phyloP scores from a whole-genome alignment of 306 rosid genomes.

The Prunus dulcis region DNA sequence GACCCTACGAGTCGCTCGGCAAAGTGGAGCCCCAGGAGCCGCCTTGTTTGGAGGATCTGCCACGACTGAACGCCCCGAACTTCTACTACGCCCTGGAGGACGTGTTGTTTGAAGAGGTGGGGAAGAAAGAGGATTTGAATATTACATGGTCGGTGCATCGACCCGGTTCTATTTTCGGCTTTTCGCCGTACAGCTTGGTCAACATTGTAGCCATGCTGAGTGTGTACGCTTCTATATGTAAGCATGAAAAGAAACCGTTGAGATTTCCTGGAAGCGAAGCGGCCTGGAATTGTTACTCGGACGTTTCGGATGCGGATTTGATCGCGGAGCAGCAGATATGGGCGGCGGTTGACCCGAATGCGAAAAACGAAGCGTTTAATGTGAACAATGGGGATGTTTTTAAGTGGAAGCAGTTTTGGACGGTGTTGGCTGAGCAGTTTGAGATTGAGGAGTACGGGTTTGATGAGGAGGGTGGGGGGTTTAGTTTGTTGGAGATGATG shows the following conservation, averaged over 20 bases:
- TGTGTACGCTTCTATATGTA: conserved; percentile 58
- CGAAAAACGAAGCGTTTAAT: conserved; percentile 56
- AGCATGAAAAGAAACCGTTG: conserved; percentile 49
- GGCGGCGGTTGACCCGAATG: conserved; percentile 67
- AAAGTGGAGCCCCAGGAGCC: conserved; percentile 38
- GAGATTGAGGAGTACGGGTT: conserved; percentile 57
- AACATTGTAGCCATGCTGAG: conserved; percentile 41
- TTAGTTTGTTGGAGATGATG: conserved; percentile 42
- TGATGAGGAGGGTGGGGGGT: conserved; percentile 25
- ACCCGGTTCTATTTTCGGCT: conserved; percentile 46
- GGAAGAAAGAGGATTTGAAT: conserved; percentile 37
- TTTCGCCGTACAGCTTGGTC: conserved; percentile 54
- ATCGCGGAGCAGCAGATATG: conserved; percentile 72
- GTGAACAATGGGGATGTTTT: conserved; percentile 57
- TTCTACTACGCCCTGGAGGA: conserved; percentile 58
- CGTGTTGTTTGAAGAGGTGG: conserved; percentile 44
- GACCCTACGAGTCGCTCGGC: conserved; percentile 37
- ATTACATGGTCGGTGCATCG: conserved; percentile 54
- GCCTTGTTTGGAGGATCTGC: conserved; percentile 62
- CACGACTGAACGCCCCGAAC: conserved; percentile 46
- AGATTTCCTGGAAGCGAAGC: conserved; percentile 45
- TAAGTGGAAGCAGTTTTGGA: conserved; percentile 68
- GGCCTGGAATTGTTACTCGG: conserved; percentile 44
- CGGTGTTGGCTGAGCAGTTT: conserved; percentile 63
- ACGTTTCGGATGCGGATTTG: conserved; percentile 59